These are phyloP conservation scores for Penicillium sp. DNA, from an alignment of 2,329 filamentous ascomycete genomes.

Conservation along the genomic window DNA sequence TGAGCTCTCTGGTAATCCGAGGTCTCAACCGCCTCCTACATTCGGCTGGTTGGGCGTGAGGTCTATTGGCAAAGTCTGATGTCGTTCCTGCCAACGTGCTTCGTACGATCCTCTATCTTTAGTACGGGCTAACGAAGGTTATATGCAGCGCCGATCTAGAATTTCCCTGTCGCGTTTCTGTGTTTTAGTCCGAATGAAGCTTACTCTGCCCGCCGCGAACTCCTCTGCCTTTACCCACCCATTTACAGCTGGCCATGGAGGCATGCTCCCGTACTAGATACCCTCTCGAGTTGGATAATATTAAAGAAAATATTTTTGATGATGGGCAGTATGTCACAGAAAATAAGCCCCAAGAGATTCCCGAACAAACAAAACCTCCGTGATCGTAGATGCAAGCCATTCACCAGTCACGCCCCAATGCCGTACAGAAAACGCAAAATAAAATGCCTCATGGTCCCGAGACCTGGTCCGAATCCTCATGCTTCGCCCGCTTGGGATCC, in stretches of 20 bases:
- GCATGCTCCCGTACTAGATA: not conserved
- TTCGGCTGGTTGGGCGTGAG: conserved; percentile 45
- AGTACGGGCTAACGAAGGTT: not conserved
- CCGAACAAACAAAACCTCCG: conserved; percentile 7
- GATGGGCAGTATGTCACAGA: conserved; percentile 19
- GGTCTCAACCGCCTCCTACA: conserved; percentile 39
- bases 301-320: not conserved
- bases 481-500: conserved; percentile 40
- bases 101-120: not conserved
- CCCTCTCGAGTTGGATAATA: not conserved
- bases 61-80: conserved; percentile 47
- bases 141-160: not conserved
- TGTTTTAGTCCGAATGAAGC: not conserved
- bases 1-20: conserved; percentile 48
- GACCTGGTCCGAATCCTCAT: conserved; percentile 26
- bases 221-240: not conserved
- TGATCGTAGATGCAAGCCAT: conserved; percentile 17
- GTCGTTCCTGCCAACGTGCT: not conserved
- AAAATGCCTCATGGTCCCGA: not conserved
- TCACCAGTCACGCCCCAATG: conserved; percentile 13
- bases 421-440: conserved; percentile 8
- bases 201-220: not conserved
- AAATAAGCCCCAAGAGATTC: conserved; percentile 14
- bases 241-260: too few species aligned
- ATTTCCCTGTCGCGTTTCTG: not conserved